Evolutionary conservation across 345 rosid species (phyloP).

Genomic region (Nephelium lappaceum): DNA sequence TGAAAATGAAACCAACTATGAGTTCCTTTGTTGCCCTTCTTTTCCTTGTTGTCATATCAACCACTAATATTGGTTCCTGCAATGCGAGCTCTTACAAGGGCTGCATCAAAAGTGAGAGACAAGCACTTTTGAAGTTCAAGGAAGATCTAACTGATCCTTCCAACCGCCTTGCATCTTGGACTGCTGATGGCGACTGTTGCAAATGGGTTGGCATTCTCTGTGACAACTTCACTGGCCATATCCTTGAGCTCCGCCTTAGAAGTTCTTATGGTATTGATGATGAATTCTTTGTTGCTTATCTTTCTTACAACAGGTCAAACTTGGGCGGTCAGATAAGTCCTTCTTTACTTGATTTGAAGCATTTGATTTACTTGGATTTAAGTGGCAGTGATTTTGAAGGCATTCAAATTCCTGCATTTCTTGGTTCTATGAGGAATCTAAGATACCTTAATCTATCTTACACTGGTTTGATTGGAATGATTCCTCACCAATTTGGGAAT

Average conservation of each 20-base stretch:
- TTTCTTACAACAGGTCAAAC: neutral
- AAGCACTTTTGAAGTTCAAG: constrained; percentile 5
- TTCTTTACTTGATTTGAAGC: neutral
- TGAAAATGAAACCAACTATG: neutral
- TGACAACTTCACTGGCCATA: neutral
- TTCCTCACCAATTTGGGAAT: neutral
- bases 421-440: neutral
- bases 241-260: neutral
- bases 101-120: neutral
- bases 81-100: neutral
- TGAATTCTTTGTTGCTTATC: too few species aligned
- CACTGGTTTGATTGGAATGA: neutral
- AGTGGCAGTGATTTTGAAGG: neutral
- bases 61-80: neutral
- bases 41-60: neutral
- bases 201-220: neutral
- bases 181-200: neutral
- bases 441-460: neutral
- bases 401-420: neutral
- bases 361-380: neutral
- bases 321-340: neutral
- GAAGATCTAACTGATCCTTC: neutral
- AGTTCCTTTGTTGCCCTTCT: neutral
- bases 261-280: neutral
- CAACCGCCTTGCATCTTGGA: neutral